These are phyloP conservation scores for Leishmania mexicana DNA, from an alignment of 208 protist species.

Conservation along the genomic window DNA sequence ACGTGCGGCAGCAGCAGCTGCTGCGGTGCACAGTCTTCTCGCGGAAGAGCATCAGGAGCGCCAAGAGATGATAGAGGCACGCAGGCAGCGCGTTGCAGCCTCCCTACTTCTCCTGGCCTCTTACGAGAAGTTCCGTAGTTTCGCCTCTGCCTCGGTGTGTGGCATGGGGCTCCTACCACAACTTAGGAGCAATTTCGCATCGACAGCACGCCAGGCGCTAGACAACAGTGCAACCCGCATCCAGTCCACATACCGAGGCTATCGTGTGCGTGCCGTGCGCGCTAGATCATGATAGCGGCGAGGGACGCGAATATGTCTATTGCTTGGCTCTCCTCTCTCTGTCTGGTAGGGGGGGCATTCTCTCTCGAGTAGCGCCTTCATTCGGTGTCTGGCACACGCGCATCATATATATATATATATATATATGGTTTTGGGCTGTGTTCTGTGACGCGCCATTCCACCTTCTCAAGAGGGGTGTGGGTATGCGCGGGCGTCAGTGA, in stretches of 20 bases:
- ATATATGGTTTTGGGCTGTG: background rate
- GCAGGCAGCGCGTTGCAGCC: background rate
- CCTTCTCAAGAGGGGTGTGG: background rate
- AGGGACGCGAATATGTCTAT: background rate
- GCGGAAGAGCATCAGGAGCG: constrained; percentile 8
- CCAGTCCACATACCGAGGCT: constrained; percentile 48
- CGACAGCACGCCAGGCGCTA: constrained; percentile 11
- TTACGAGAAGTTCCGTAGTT: constrained; percentile 3
- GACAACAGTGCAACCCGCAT: constrained; percentile 39
- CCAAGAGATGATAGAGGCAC: background rate
- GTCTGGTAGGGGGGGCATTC: background rate
- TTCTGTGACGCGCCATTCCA: background rate
- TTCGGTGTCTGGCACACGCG: background rate
- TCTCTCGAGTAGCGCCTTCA: background rate
- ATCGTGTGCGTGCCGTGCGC: constrained; percentile 6
- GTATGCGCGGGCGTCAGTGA: background rate
- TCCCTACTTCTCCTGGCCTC: constrained; percentile 1
- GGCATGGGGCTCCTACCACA: background rate
- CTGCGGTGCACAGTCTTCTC: background rate
- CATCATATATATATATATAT: too few relatives aligned
- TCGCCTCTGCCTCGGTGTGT: background rate
- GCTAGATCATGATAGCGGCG: background rate
- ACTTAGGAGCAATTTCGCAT: background rate
- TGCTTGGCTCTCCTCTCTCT: background rate
- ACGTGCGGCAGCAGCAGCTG: background rate